Evolutionary conservation across 129 eudicot genomes (phyloP).

Genomic region (Lactuca sativa): DNA sequence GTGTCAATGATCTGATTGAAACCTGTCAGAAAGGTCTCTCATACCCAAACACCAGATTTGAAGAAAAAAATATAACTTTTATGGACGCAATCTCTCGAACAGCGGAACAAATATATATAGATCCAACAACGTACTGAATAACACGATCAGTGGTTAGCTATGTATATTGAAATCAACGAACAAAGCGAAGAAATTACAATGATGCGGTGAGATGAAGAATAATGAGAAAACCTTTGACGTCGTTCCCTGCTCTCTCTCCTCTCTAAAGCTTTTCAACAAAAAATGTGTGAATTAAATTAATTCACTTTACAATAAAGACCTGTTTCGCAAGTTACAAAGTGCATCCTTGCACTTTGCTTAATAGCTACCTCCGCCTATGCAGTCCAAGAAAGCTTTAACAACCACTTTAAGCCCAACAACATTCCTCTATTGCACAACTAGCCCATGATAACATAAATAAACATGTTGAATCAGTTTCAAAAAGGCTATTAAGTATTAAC

Average conservation of each 20-base stretch:
- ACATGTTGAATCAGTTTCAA: background rate
- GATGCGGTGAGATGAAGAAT: background rate
- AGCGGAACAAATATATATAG: too few relatives aligned
- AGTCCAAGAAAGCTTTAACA: too few relatives aligned
- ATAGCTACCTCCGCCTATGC: too few relatives aligned
- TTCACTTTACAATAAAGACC: background rate
- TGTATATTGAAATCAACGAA: background rate
- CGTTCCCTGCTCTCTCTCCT: background rate
- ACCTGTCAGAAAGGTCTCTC: background rate
- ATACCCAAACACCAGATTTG: background rate
- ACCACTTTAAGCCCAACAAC: background rate
- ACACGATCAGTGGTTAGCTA: background rate
- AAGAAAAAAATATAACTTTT: background rate
- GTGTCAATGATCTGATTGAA: background rate
- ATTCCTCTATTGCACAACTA: background rate
- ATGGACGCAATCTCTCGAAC: background rate
- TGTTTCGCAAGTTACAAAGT: background rate
- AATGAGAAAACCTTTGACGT: background rate
- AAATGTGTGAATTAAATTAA: background rate
- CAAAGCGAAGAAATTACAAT: background rate
- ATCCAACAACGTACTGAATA: background rate
- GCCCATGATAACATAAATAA: background rate
- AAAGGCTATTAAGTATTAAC: too few relatives aligned
- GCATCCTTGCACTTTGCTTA: background rate
- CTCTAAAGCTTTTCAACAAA: background rate